Evolutionary conservation across 1,284 basidiomycete species (phyloP).

Genomic region (Irpex rosettiformis): DNA sequence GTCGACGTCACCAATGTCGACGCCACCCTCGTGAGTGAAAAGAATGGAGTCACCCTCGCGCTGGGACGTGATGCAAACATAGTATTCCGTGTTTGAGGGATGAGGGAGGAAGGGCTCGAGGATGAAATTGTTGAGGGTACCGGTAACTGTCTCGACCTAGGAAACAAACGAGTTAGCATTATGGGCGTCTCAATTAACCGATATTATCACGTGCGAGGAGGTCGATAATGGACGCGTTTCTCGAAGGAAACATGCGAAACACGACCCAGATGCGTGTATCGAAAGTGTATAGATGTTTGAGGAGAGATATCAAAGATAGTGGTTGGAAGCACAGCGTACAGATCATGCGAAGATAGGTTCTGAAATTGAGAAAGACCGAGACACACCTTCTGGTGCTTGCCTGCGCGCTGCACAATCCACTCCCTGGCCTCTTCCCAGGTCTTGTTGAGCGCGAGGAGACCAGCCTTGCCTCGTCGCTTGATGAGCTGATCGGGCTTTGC

Average conservation of each 20-base stretch:
- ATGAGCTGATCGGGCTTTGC: conserved; percentile 98
- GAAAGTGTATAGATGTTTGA: not conserved
- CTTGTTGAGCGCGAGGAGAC: conserved; percentile 93
- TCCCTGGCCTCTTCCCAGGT: conserved; percentile 81
- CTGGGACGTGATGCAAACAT: conserved; percentile 96
- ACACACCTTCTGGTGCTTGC: conserved; percentile 87
- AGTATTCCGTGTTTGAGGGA: conserved; percentile 92
- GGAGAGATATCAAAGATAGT: not conserved
- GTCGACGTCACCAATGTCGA: conserved; percentile 98
- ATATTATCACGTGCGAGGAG: conserved; percentile 8
- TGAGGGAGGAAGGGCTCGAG: conserved; percentile 98
- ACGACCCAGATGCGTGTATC: conserved; percentile 9
- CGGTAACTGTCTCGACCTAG: conserved; percentile 90
- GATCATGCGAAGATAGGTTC: not conserved
- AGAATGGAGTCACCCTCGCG: conserved; percentile 96
- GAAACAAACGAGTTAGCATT: not conserved
- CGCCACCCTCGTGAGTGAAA: conserved; percentile 99
- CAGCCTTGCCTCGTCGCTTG: conserved; percentile 98
- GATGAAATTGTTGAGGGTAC: conserved; percentile 97
- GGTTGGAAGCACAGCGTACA: not conserved
- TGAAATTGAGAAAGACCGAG: not conserved
- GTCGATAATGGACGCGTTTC: conserved; percentile 16
- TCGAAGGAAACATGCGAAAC: conserved; percentile 5
- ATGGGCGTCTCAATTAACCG: conserved; percentile 9
- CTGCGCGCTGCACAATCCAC: conserved; percentile 90